Base-by-base conservation (phyloP, 163 green algal species). In the Chlamydomonas reinhardtii region DNA sequence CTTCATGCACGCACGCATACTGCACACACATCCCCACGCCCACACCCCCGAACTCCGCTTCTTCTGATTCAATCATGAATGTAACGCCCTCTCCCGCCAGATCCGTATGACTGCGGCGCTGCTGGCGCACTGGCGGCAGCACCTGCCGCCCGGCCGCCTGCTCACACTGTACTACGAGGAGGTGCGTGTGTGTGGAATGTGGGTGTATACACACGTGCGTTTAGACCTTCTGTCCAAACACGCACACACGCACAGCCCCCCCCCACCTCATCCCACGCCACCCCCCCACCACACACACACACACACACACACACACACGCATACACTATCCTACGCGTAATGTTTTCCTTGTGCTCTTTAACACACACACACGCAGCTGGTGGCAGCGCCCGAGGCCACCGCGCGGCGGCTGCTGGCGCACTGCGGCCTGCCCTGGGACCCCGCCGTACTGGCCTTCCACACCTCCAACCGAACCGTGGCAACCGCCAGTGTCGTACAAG, bases 121-220 rank as follows among this genome's bases (percentile, higher is more conserved):
- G 59, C 89, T 85, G 25, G 39, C 84, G 20, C 95, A 96, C 76
- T 97, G 95, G 94, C 69, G 91, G n/a, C 1, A 24, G 2, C 56
- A 92, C 34, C 84, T 97, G 84, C 92, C 95, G 8, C 48, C 34
- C 54, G 92, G 93, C 15, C 77, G 83, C 37, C 39, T 96, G 71
- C 87, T 95, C 73, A 85, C 76, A 0, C 72, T 95, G 56, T 84
- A 88, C 14, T 96, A 96, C 76, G 92, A 95, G 81, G 83, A 91
- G 39, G 73, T 96, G 34, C 73, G 94, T n/a, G 48, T 15, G 0
- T 39, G 66, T 17, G n/a, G n/a, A n/a, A n/a, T n/a, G n/a, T n/a
- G n/a, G n/a, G n/a, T n/a, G n/a, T n/a, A n/a, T n/a, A n/a, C n/a
- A n/a, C n/a, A n/a, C n/a, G n/a, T n/a, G n/a, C n/a, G n/a, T n/a